phyloP scores from a whole-genome alignment of 441 rosid species.

The Rhodomyrtus psidioides region DNA sequence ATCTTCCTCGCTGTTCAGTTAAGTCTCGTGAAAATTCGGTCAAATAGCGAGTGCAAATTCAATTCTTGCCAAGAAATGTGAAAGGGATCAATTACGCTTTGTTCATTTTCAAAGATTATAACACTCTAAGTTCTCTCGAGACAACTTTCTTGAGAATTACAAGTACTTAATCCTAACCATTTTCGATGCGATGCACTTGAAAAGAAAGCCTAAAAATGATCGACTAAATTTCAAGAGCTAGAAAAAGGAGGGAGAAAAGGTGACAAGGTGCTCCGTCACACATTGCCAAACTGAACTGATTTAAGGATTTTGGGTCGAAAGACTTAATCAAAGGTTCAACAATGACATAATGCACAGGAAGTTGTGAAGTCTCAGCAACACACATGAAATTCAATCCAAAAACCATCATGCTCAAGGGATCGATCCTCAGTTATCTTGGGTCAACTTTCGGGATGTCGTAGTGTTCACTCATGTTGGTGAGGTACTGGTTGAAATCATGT shows the following conservation, averaged over 20 bases:
- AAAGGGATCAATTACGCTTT: not conserved
- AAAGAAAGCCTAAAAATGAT: not conserved
- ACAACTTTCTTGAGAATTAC: not conserved
- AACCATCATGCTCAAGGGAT: not conserved
- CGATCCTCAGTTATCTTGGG: conserved; percentile 27
- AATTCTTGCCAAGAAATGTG: not conserved
- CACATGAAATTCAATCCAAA: not conserved
- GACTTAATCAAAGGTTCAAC: not conserved
- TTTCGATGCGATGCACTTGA: not conserved
- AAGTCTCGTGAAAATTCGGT: not conserved
- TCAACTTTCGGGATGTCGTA: no score
- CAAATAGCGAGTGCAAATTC: not conserved
- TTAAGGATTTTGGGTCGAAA: not conserved
- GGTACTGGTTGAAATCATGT: conserved; percentile 65
- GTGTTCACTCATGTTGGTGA: conserved; percentile 70
- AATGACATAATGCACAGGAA: not conserved
- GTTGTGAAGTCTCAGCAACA: not conserved
- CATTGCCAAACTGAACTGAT: not conserved
- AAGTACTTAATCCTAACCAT: not conserved
- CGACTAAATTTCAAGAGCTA: not conserved
- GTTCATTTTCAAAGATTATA: not conserved
- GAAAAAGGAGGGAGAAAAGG: not conserved
- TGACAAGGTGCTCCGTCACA: not conserved
- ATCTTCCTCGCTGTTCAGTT: not conserved
- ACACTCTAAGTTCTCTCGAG: not conserved